Conservation (phyloP, 169 alveolate species). For the Eimeria sp. region DNA sequence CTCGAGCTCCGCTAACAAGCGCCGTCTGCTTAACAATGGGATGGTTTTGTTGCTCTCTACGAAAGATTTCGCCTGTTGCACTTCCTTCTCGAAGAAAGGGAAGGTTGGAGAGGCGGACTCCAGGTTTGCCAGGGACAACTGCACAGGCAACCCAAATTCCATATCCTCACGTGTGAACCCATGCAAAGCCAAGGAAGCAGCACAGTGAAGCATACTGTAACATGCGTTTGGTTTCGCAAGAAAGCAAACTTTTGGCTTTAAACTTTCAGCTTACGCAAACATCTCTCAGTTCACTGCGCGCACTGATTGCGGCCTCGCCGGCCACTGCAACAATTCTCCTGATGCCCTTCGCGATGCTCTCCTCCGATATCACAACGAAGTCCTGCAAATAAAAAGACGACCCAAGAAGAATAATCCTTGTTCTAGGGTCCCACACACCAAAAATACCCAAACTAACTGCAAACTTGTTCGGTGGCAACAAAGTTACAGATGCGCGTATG, state of each 20-base stretch:
- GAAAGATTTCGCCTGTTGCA: constrained; percentile 42
- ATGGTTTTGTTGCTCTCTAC: constrained; percentile 55
- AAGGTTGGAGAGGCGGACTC: constrained; percentile 60
- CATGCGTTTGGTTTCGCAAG: background rate
- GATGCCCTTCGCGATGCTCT: constrained; percentile 95
- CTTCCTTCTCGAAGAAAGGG: constrained; percentile 67
- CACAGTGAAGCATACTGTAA: background rate
- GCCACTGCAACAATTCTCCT: constrained; percentile 93
- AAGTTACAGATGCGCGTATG: background rate
- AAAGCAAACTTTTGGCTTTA: background rate
- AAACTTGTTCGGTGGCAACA: no score
- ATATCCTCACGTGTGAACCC: background rate
- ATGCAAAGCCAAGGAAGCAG: background rate
- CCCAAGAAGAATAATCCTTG: background rate
- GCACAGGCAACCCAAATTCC: background rate
- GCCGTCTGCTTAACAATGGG: constrained; percentile 73
- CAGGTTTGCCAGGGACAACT: constrained; percentile 57
- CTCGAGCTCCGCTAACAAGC: constrained; percentile 69
- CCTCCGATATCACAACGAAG: constrained; percentile 91
- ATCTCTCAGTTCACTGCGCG: constrained; percentile 85
- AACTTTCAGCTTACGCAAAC: constrained; percentile 72
- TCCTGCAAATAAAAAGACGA: constrained; percentile 77
- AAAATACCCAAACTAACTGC: background rate
- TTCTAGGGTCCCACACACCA: background rate
- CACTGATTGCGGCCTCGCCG: constrained; percentile 89